phyloP scores from a whole-genome alignment of 1,284 basidiomycete species.

The Apiotrichum akiyoshidainum region DNA sequence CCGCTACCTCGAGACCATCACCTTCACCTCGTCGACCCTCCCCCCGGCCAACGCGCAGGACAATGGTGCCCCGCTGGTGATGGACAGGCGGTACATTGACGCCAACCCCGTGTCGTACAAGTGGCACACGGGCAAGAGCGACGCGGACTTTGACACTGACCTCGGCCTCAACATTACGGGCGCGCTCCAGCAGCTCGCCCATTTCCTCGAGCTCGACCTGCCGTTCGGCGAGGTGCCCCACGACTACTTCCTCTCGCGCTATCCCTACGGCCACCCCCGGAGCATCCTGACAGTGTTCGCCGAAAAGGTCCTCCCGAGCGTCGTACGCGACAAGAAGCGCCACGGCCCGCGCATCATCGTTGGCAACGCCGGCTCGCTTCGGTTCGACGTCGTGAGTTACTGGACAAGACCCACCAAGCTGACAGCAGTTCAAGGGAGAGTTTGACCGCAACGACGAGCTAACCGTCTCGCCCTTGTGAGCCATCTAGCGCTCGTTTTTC shows the following conservation, averaged over 20 bases:
- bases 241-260: conserved; percentile 66
- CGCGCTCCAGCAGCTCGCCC: conserved; percentile 31
- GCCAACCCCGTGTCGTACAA: conserved; percentile 51
- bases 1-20: conserved; percentile 82
- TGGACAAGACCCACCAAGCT: background rate
- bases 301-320: conserved; percentile 54
- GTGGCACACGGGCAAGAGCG: conserved; percentile 36
- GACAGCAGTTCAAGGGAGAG: conserved; percentile 54
- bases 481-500: too few relatives aligned
- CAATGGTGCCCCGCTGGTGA: conserved; percentile 35
- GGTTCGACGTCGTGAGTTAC: conserved; percentile 63
- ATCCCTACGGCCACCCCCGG: conserved; percentile 63
- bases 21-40: conserved; percentile 52
- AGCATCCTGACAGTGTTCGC: conserved; percentile 64
- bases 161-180: conserved; percentile 40
- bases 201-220: conserved; percentile 38
- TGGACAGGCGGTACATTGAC: conserved; percentile 53
- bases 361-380: conserved; percentile 67
- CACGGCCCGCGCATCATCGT: conserved; percentile 60
- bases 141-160: conserved; percentile 38
- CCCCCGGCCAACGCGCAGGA: conserved; percentile 10
- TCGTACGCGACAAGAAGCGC: conserved; percentile 30
- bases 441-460: conserved; percentile 78
- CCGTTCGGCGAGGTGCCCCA: conserved; percentile 67
- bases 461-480: conserved; percentile 62